These are phyloP conservation scores for Trifolium repens DNA, from an alignment of 306 rosid genomes.

Conservation along the genomic window DNA sequence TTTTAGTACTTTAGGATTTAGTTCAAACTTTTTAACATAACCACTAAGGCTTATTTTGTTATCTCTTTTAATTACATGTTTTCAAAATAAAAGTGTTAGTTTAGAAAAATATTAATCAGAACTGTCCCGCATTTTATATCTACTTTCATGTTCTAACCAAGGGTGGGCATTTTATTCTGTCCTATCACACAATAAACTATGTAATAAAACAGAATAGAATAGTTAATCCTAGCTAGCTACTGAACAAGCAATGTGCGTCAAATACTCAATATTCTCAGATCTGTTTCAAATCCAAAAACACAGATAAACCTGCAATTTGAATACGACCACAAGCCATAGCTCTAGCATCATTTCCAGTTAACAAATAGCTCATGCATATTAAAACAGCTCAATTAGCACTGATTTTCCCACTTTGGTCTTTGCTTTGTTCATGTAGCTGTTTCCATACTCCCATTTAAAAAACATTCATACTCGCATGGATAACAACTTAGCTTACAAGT, in stretches of 20 bases:
- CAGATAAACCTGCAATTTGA: background rate
- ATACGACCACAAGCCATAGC: background rate
- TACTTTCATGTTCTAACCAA: background rate
- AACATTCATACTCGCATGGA: background rate
- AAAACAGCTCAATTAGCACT: background rate
- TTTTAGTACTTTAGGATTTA: conserved; percentile 6
- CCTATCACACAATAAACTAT: background rate
- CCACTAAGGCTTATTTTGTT: background rate
- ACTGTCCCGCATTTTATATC: background rate
- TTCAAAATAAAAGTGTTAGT: background rate
- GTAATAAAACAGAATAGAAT: background rate
- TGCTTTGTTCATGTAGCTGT: background rate
- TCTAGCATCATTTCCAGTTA: conserved; percentile 1
- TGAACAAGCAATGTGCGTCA: background rate
- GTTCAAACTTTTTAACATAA: background rate
- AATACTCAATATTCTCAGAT: background rate
- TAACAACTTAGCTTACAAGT: background rate
- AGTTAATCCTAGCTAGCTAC: background rate
- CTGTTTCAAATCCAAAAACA: background rate
- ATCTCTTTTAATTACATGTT: background rate
- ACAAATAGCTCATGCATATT: background rate
- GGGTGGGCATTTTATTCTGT: background rate
- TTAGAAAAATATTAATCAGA: background rate
- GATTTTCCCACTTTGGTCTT: background rate
- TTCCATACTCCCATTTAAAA: background rate